Conservation (phyloP, 2,329 filamentous ascomycete species). For the Xylaria digitata region DNA sequence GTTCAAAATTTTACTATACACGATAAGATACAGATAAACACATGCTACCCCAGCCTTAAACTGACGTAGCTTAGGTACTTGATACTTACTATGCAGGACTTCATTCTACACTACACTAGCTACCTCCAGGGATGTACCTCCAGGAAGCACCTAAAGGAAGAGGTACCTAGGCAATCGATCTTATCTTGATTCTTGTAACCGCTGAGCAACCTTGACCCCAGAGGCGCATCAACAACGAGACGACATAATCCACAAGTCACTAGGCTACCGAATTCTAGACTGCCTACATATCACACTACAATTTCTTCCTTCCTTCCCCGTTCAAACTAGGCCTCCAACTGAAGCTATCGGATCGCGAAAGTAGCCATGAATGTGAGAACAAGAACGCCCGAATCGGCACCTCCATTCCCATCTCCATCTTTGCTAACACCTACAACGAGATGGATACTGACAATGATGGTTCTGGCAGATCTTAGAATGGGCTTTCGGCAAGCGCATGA, state of each 20-base stretch:
- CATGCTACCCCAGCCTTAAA: background rate
- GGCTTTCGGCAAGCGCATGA: conserved; percentile 99
- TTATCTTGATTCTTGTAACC: conserved; percentile 24
- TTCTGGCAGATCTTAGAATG: conserved; percentile 90
- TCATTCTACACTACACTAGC: too few relatives aligned
- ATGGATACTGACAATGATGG: conserved; percentile 19
- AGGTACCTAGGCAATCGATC: conserved; percentile 1
- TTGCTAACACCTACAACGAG: background rate
- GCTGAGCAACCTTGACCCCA: conserved; percentile 12
- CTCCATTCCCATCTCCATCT: background rate
- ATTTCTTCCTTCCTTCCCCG: background rate
- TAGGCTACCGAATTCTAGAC: conserved; percentile 20
- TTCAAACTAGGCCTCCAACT: background rate
- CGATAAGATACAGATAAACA: background rate
- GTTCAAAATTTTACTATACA: background rate
- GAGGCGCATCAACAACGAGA: conserved; percentile 17
- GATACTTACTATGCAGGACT: too few relatives aligned
- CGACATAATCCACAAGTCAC: background rate
- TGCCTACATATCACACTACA: background rate
- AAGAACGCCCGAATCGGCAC: background rate
- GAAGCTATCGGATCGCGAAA: conserved; percentile 2
- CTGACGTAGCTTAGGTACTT: conserved; percentile 6
- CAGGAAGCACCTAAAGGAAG: too few relatives aligned
- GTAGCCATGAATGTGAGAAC: conserved; percentile 36
- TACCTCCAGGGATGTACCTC: too few relatives aligned